Percentiles rank a stretch among this genome's conserved stretches.
phyloP scores from a whole-genome alignment of 108 stramenopile species.

The Pseudonitzschia multistriata region DNA sequence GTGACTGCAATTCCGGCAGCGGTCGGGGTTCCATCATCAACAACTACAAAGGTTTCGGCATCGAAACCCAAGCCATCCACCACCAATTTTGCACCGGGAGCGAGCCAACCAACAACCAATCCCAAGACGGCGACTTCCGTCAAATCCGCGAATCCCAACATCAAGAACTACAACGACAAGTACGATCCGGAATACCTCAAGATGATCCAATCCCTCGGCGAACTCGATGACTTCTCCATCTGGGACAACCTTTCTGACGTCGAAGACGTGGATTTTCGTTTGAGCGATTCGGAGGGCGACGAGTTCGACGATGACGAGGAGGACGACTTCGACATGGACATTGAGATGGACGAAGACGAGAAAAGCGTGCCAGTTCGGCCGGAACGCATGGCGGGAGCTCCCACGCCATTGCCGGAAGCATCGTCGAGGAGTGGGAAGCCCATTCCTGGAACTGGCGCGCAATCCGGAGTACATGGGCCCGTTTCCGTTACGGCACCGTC shows the following conservation, averaged over 20 bases:
- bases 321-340: conserved; percentile 22
- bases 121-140: neutral
- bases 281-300: conserved; percentile 37
- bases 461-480: neutral
- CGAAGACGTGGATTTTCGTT: conserved; percentile 27
- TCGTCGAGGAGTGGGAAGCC: neutral
- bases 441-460: neutral
- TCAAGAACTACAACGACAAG: neutral
- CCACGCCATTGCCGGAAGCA: neutral
- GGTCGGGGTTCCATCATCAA: neutral
- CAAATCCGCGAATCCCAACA: too few relatives aligned
- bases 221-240: conserved; percentile 11
- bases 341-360: conserved; percentile 19
- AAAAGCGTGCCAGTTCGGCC: neutral
- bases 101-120: neutral
- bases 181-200: conserved; percentile 18
- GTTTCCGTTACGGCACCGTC: neutral
- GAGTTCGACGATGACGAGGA: conserved; percentile 42
- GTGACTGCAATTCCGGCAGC: neutral
- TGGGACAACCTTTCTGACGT: conserved; percentile 4
- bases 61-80: conserved; percentile 5
- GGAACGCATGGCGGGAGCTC: too few relatives aligned
- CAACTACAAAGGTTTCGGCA: neutral
- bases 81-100: neutral
- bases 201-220: conserved; percentile 12